phyloP scores from a whole-genome alignment of 108 stramenopile species.

The Halocafeteria seosinensis region DNA sequence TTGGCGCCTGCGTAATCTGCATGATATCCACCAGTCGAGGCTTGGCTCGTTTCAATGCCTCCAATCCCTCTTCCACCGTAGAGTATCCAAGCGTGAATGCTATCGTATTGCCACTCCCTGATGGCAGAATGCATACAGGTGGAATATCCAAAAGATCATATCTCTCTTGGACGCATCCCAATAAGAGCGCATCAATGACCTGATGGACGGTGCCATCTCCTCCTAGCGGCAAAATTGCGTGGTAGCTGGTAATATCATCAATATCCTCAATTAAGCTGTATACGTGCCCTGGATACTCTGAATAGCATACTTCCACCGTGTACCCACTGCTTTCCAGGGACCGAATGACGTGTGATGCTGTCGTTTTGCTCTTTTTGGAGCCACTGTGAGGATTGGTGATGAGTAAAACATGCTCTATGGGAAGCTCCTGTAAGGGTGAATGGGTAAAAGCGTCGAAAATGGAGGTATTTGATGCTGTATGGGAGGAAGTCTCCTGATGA shows the following conservation, averaged over 20 bases:
- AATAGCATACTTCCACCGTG: too few species aligned
- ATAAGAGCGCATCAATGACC: constrained; percentile 4
- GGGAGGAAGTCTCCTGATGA: too few species aligned
- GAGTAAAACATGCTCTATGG: too few species aligned
- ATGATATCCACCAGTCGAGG: neutral
- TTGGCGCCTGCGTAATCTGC: neutral
- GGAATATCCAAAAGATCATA: neutral
- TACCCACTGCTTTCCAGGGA: too few species aligned
- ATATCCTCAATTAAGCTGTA: neutral
- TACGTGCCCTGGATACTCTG: neutral
- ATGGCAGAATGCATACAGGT: constrained; percentile 6
- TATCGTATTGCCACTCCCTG: constrained; percentile 8
- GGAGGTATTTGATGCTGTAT: too few species aligned
- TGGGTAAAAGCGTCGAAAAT: too few species aligned
- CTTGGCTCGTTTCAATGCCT: neutral
- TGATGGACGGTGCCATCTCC: constrained; percentile 15
- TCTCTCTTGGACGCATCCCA: neutral
- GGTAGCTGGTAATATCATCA: neutral
- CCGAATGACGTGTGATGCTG: too few species aligned
- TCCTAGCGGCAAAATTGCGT: constrained; percentile 4
- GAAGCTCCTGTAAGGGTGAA: too few species aligned
- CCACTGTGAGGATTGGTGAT: too few species aligned
- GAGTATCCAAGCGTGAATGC: neutral
- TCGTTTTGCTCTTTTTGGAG: too few species aligned
- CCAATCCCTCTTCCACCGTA: neutral